A percentile compares a stretch with the other conserved stretches of the same genome.
These are phyloP conservation scores for Xanthoconium stramineum DNA, from an alignment of 768 basidiomycete species.

Conservation along the genomic window DNA sequence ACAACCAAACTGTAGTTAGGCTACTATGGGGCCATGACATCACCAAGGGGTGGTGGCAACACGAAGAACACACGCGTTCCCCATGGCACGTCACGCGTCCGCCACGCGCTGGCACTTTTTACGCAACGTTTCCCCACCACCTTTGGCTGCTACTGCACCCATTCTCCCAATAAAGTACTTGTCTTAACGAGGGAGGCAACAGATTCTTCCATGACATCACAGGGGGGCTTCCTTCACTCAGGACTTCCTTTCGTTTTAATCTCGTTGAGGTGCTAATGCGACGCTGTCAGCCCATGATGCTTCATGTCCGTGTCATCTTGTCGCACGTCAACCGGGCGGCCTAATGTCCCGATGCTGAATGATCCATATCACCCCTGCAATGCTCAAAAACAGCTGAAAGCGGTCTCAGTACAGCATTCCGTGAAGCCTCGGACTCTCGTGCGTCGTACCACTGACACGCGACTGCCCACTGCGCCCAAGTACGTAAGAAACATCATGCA, in stretches of 20 bases:
- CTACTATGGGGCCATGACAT: constrained; percentile 19
- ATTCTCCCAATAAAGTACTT: background rate
- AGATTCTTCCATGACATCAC: constrained; percentile 4
- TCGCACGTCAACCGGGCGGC: background rate
- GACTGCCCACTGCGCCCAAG: background rate
- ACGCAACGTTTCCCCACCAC: constrained; percentile 8
- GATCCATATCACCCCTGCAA: background rate
- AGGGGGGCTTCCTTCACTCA: background rate
- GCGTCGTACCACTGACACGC: background rate
- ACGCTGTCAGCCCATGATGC: constrained; percentile 2
- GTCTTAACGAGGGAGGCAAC: constrained; percentile 4
- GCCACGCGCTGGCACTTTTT: constrained; percentile 15
- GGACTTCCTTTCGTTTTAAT: background rate
- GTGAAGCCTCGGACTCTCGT: constrained; percentile 14
- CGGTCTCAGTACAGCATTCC: background rate
- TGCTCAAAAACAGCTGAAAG: constrained; percentile 2
- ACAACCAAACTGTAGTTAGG: constrained; percentile 9
- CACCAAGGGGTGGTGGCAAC: constrained; percentile 9
- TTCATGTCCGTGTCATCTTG: constrained; percentile 10
- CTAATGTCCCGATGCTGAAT: background rate
- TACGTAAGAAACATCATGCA: constrained; percentile 7
- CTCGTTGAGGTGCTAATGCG: background rate
- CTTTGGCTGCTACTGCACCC: background rate
- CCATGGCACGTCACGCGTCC: constrained; percentile 30
- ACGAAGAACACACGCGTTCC: constrained; percentile 20